These are phyloP conservation scores for Chrysosporium keratinophilum DNA, from an alignment of 2,329 filamentous ascomycete species.

Conservation along the genomic window DNA sequence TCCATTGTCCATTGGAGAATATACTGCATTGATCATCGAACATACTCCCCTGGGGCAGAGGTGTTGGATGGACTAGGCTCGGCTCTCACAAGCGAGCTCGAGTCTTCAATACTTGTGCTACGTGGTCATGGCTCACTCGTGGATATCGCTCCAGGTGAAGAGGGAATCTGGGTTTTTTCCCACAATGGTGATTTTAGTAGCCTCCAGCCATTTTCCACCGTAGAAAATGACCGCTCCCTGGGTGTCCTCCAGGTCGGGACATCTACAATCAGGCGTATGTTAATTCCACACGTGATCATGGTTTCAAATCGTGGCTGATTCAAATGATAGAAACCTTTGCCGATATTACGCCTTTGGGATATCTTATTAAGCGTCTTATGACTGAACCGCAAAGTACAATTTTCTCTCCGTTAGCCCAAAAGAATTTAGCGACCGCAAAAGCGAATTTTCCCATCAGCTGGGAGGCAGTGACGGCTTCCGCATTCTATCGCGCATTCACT, in stretches of 20 bases:
- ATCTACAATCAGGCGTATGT: slow-evolving; percentile 8
- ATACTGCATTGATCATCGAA: slow-evolving; percentile 17
- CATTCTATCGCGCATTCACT: slow-evolving; percentile 33
- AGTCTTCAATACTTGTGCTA: slow-evolving; percentile 30
- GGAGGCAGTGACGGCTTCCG: slow-evolving; percentile 16
- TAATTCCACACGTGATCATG: not conserved
- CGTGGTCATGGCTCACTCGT: slow-evolving; percentile 31
- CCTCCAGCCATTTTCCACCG: slow-evolving; percentile 22
- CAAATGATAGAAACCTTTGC: slow-evolving; percentile 1
- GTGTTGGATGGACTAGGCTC: not conserved
- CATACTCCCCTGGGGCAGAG: slow-evolving; percentile 18
- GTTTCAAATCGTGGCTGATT: not conserved
- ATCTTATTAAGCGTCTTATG: slow-evolving; percentile 10
- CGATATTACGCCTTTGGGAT: slow-evolving; percentile 8
- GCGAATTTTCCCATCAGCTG: not conserved
- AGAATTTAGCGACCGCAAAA: slow-evolving; percentile 7
- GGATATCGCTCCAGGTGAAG: slow-evolving; percentile 29
- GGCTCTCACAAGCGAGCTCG: slow-evolving; percentile 22
- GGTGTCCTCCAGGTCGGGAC: slow-evolving; percentile 5
- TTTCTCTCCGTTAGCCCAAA: not conserved
- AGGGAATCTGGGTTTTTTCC: slow-evolving; percentile 35
- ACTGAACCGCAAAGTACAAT: slow-evolving; percentile 9
- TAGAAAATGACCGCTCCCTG: slow-evolving; percentile 1
- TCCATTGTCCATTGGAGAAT: slow-evolving; percentile 35
- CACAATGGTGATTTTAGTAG: slow-evolving; percentile 30